A percentile compares a stretch with the other conserved stretches of the same genome.
Evolutionary conservation across 345 rosid genomes (phyloP).

Genomic region (Eucalyptus pauciflora): DNA sequence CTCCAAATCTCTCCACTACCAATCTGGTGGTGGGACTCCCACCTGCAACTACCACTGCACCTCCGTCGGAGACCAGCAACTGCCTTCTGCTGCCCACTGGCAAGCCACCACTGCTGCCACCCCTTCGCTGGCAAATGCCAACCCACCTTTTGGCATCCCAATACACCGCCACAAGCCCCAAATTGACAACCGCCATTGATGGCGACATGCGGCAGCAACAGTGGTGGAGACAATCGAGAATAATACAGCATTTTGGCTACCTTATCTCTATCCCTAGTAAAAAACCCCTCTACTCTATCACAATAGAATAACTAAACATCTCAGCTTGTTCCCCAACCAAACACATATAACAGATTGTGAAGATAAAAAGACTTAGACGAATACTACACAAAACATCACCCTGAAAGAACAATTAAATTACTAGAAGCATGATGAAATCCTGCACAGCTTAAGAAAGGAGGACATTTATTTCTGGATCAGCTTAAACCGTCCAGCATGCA

Average conservation of each 20-base stretch:
- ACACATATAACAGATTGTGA: background rate
- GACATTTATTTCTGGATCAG: background rate
- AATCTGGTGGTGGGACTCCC: background rate
- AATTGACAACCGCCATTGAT: background rate
- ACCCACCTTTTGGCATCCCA: background rate
- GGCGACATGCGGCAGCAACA: background rate
- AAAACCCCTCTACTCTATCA: background rate
- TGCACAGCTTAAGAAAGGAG: background rate
- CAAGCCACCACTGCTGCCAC: background rate
- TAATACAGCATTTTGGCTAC: background rate
- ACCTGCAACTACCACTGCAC: background rate
- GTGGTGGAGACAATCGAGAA: background rate
- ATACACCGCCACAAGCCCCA: background rate
- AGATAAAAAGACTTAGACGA: background rate
- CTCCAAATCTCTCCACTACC: background rate
- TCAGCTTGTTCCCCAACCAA: background rate
- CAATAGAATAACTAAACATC: background rate
- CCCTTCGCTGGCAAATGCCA: background rate
- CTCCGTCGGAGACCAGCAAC: background rate
- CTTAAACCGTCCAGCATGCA: background rate
- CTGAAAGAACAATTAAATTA: background rate
- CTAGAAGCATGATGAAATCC: background rate
- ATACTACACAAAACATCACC: background rate
- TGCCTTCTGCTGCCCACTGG: background rate
- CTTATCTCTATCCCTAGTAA: background rate